Evolutionary conservation across 768 basidiomycete species (phyloP), one percentile per base, ranked within the genome.

Genomic region (Psilocybe sp.): DNA sequence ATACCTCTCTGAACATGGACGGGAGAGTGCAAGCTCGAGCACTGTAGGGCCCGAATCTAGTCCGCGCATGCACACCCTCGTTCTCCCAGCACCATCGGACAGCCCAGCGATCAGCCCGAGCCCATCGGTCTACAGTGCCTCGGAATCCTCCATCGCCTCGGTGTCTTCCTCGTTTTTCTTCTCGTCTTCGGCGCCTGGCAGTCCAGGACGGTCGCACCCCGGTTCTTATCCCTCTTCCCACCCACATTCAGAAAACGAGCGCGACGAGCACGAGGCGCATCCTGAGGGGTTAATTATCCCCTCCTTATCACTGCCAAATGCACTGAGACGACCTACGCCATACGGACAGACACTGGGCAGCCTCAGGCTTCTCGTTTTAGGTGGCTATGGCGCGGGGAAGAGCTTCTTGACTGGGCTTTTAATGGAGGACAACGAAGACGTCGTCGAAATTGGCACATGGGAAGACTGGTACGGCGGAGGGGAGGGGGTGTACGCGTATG

Each of bases 111-210:
- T 49, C 8, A 58, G 56, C 46, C 53, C 54, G 16, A 59, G 56
- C 40, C 60, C 62, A 10, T 64, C 60, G 12, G 53, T 62, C 28
- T 53, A 57, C 50, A 58, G 56, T 34, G 58, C 49, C 14, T 64
- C 63, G 19, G 60, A 62, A 46, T 88, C 87, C 1, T 88, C 87
- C 5, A 70, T 88, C 3, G 87, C 87, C 1, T 87, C 85, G 1
- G 80, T 87, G 11, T 78, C 82, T 14, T 87, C 84, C 1, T 85
- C 84, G 1, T 87, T 87, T 74, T 86, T 89, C 69, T 88, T 87
- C 70, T 87, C 85, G 31, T 88, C 86, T 9, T 82, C 79, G 0
- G 84, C 84, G 14, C 46, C 63, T 11, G 80, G 80, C 1, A 85
- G 84, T 53, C 86, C 82, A 2, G 81, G 78, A 0, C 82, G 79